Evolutionary conservation across 495 filamentous ascomycete species (phyloP).

Genomic region (Xylaria telfairii): DNA sequence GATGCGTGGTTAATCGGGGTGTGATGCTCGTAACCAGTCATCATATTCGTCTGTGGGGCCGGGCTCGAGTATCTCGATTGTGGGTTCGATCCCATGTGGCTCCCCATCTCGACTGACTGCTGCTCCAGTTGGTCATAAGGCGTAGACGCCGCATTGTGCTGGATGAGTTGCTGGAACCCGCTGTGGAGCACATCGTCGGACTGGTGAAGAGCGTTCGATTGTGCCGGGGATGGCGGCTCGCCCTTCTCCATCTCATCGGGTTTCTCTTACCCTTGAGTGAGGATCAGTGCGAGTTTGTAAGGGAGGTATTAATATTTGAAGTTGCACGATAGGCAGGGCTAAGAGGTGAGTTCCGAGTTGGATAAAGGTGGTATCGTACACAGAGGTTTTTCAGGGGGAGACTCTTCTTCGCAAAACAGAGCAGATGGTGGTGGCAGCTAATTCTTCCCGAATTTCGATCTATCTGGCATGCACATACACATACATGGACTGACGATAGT

Average conservation of each 20-base stretch:
- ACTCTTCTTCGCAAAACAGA: not conserved
- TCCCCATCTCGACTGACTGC: constrained; percentile 30
- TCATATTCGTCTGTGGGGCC: constrained; percentile 38
- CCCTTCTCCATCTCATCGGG: constrained; percentile 44
- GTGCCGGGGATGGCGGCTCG: constrained; percentile 50
- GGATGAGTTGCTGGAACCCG: constrained; percentile 54
- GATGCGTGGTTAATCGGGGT: constrained; percentile 30
- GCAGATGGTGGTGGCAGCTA: not conserved
- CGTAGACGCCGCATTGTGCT: constrained; percentile 53
- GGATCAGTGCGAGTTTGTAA: not conserved
- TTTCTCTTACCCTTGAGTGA: constrained; percentile 12
- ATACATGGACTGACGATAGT: constrained; percentile 18
- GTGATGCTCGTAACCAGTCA: constrained; percentile 32
- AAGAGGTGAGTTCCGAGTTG: not conserved
- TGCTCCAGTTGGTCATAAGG: constrained; percentile 38
- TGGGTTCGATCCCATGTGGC: constrained; percentile 47
- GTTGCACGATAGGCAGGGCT: not conserved
- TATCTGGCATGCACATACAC: constrained; percentile 25
- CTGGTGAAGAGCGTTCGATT: constrained; percentile 36
- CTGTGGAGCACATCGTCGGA: constrained; percentile 50
- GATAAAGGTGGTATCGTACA: constrained; percentile 1
- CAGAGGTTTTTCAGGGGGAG: not conserved
- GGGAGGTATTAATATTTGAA: constrained; percentile 8
- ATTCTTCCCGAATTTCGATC: constrained; percentile 17
- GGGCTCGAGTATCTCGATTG: constrained; percentile 52